phyloP scores from a whole-genome alignment of 2,329 filamentous ascomycete species.

The Eurotiales sp. region DNA sequence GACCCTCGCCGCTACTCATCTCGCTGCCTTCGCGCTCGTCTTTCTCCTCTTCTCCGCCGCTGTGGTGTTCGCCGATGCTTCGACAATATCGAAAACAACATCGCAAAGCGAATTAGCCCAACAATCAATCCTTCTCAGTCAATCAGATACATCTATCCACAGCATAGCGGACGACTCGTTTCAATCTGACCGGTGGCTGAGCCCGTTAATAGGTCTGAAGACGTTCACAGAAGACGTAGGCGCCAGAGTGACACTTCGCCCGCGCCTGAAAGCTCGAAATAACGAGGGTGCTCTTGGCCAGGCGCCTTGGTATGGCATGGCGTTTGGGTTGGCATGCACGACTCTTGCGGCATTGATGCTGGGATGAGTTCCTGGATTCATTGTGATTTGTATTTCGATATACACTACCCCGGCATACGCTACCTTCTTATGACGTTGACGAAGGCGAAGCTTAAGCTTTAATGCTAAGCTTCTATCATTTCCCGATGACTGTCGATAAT shows the following conservation, averaged over 20 bases:
- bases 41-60: constrained; percentile 5
- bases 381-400: too few relatives aligned
- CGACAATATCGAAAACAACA: not conserved
- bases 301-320: constrained; percentile 41
- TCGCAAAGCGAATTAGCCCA: constrained; percentile 8
- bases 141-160: not conserved
- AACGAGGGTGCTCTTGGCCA: constrained; percentile 38
- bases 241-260: constrained; percentile 21
- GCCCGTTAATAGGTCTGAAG: constrained; percentile 27
- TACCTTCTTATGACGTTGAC: too few relatives aligned
- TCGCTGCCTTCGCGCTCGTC: too few relatives aligned
- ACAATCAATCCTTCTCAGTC: not conserved
- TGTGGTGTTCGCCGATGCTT: constrained; percentile 3
- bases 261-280: constrained; percentile 26
- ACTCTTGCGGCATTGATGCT: constrained; percentile 37
- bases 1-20: too few relatives aligned
- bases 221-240: constrained; percentile 21
- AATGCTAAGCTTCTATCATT: too few relatives aligned
- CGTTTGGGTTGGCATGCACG: constrained; percentile 37
- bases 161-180: not conserved
- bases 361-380: constrained; percentile 23
- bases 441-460: too few relatives aligned
- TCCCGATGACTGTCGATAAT: too few relatives aligned
- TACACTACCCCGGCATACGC: not conserved
- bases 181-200: constrained; percentile 27